phyloP scores from a whole-genome alignment of 176 grass and related monocot species.

The Oryza meyeriana region DNA sequence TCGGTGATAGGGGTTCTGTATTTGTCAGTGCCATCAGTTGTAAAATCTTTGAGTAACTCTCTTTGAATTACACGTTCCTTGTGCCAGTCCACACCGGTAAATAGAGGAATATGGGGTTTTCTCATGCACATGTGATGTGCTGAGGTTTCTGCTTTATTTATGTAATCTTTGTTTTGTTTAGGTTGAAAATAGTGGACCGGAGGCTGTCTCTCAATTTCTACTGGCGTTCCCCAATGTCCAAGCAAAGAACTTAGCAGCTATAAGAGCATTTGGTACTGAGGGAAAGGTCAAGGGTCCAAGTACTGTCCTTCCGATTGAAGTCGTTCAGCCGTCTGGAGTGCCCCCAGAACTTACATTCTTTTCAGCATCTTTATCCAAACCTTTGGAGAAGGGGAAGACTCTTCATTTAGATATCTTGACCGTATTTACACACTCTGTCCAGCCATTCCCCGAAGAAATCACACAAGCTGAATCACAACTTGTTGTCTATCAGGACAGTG shows the following conservation, averaged over 20 bases:
- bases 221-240: constrained; percentile 73
- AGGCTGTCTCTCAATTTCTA: constrained; percentile 76
- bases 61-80: not conserved
- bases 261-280: constrained; percentile 74
- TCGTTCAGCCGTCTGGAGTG: constrained; percentile 64
- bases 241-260: constrained; percentile 82
- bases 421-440: constrained; percentile 72
- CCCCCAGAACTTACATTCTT: constrained; percentile 74
- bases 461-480: constrained; percentile 88
- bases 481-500: constrained; percentile 84
- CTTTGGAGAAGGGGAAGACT: constrained; percentile 68
- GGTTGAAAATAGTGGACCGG: constrained; percentile 76
- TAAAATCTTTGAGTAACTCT: not conserved
- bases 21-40: not conserved
- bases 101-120: not conserved
- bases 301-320: constrained; percentile 52
- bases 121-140: not conserved
- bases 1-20: not conserved
- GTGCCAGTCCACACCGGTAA: not conserved
- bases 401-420: constrained; percentile 66
- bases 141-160: constrained; percentile 16
- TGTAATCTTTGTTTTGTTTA: not conserved
- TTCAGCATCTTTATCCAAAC: constrained; percentile 66
- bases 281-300: constrained; percentile 64
- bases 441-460: constrained; percentile 97